A percentile compares a stretch with the other conserved stretches of the same genome.
Evolutionary conservation across 208 protist genomes (phyloP).

Genomic region (Blastocrithidia nonstop): DNA sequence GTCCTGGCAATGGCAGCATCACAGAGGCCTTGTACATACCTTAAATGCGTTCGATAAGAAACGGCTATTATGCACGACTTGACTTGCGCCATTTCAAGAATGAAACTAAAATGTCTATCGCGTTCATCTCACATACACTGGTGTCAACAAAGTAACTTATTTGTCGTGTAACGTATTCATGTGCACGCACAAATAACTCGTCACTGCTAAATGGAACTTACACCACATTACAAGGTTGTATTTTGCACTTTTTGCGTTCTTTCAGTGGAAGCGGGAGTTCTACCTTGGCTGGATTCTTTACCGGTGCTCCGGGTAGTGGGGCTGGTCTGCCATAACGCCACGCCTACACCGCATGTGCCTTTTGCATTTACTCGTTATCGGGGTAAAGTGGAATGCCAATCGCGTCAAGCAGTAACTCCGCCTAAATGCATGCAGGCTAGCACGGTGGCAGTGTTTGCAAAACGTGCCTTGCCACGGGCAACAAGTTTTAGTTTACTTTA

Average conservation of each 20-base stretch:
- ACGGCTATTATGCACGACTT: slow-evolving; percentile 20
- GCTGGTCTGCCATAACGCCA: slow-evolving; percentile 66
- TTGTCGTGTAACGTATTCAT: slow-evolving; percentile 27
- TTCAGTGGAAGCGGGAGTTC: slow-evolving; percentile 46
- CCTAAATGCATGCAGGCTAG: slow-evolving; percentile 79
- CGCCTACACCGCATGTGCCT: slow-evolving; percentile 47
- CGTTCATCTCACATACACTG: slow-evolving; percentile 15
- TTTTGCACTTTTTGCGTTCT: slow-evolving; percentile 10
- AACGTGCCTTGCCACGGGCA: slow-evolving; percentile 53
- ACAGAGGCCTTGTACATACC: slow-evolving; percentile 47
- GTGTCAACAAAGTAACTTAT: slow-evolving; percentile 62
- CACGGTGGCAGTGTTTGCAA: slow-evolving; percentile 23
- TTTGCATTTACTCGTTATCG: slow-evolving; percentile 32
- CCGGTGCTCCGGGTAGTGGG: slow-evolving; percentile 26
- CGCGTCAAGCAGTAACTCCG: slow-evolving; percentile 70
- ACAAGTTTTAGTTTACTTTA: slow-evolving; percentile 7
- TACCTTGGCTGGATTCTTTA: slow-evolving; percentile 24
- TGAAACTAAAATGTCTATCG: slow-evolving; percentile 19
- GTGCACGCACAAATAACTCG: slow-evolving; percentile 46
- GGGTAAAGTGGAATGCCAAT: slow-evolving; percentile 42
- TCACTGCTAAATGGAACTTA: slow-evolving; percentile 34
- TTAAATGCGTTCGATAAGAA: slow-evolving; percentile 17
- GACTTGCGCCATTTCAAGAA: slow-evolving; percentile 20
- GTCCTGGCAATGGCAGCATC: slow-evolving; percentile 48
- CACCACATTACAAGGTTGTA: slow-evolving; percentile 15